Evolutionary conservation across 2,329 filamentous ascomycete species (phyloP).

Genomic region (Tolypocladium tropicale): DNA sequence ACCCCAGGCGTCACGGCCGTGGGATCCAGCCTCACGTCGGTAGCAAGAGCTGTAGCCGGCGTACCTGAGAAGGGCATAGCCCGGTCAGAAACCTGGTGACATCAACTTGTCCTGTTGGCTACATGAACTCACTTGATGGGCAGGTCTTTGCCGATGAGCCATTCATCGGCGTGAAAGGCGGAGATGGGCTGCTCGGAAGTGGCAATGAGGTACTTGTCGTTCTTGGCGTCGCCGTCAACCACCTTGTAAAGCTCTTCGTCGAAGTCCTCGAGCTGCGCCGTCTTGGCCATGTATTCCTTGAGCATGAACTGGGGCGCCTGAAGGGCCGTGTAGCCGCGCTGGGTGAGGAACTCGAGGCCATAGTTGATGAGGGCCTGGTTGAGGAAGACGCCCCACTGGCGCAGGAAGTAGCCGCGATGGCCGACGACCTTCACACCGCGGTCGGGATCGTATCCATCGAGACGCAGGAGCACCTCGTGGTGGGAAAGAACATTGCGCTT

Average conservation of each 20-base stretch:
- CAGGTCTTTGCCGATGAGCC: slow-evolving; percentile 74
- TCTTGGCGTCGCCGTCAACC: slow-evolving; percentile 72
- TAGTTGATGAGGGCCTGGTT: slow-evolving; percentile 95
- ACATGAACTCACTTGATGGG: slow-evolving; percentile 59
- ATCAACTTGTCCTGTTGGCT: background rate
- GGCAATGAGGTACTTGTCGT: slow-evolving; percentile 71
- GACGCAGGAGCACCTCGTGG: slow-evolving; percentile 80
- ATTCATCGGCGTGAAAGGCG: slow-evolving; percentile 86
- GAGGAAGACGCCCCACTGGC: slow-evolving; percentile 78
- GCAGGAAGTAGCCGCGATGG: slow-evolving; percentile 88
- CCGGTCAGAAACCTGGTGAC: background rate
- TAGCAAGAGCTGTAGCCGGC: slow-evolving; percentile 93
- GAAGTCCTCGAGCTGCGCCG: slow-evolving; percentile 91
- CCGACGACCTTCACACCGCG: slow-evolving; percentile 90
- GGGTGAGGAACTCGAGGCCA: slow-evolving; percentile 76
- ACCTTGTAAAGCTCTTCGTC: slow-evolving; percentile 99
- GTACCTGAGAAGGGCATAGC: slow-evolving; percentile 47
- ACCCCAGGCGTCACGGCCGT: slow-evolving; percentile 84
- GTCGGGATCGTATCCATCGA: slow-evolving; percentile 89
- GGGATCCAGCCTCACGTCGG: slow-evolving; percentile 86
- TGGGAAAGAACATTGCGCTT: slow-evolving; percentile 77
- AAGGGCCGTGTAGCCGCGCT: slow-evolving; percentile 71
- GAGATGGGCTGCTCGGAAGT: slow-evolving; percentile 94
- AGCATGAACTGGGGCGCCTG: slow-evolving; percentile 93
- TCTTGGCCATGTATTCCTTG: slow-evolving; percentile 94